Evolutionary conservation across 2,329 filamentous ascomycete genomes (phyloP), one percentile per base, ranked within the genome.

Genomic region (Fusarium poae): DNA sequence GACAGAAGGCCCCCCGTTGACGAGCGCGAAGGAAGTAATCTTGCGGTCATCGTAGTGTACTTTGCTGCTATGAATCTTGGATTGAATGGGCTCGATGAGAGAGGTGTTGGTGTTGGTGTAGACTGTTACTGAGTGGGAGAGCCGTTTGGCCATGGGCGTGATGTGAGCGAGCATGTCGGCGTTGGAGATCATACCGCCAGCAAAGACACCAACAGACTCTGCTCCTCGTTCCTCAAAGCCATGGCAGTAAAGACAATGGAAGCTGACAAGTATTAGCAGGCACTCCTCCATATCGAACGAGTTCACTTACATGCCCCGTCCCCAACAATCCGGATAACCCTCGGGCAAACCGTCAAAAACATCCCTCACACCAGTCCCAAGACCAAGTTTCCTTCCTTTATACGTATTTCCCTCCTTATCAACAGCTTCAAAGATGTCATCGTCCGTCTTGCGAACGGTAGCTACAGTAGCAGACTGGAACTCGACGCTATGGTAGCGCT

Each of bases 211-310:
- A 0, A 80, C 80, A 0, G 82, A 82, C 1, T 77, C 70, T 4
- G 76, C 73, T 3, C 84, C 85, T 16, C 83, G 80, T 51, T 89
- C 84, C 65, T 90, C 87, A 72, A 82, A 89, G 6, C 87, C 87
- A 65, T 89, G 82, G 74, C 86, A 89, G 69, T 85, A 88, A 2
- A 89, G 80, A 67, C 86, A 89, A 69, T 89, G 86, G 67, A 86
- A 89, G 44, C 82, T 42, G 6, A 25, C 1, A 21, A 2, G 13
- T 23, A 27, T 72, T 27, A 68, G 57, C 21, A 29, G 12, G 50
- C 37, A 37, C 18, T 29, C 12, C 3, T 5, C 16, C 6, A 20
- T 1, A 5, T 9, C 12, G 1, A 34, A 13, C 18, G 4, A 25
- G 3, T 5, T 20, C 10, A 77, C 81, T 78, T 66, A 86, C 82